phyloP scores from a whole-genome alignment of 805 yeast species.

The Hermanozyma aechmeae region DNA sequence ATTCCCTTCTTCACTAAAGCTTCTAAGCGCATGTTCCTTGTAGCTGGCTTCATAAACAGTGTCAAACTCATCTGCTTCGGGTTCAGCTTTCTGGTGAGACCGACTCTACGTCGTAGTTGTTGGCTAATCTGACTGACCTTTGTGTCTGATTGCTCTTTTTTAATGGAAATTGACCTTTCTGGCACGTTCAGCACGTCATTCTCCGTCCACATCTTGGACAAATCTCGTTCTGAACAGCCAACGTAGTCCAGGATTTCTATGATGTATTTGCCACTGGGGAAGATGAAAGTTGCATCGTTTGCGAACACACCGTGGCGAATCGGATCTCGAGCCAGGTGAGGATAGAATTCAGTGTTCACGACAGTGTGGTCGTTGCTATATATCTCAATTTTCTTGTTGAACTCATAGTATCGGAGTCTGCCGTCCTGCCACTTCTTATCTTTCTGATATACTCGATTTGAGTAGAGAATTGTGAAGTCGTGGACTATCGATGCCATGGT shows the following conservation, averaged over 20 bases:
- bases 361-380: conserved; percentile 25
- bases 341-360: conserved; percentile 25
- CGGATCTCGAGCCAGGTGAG: conserved; percentile 12
- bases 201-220: conserved; percentile 17
- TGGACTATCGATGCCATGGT: conserved; percentile 39
- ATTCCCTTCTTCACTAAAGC: no score
- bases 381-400: conserved; percentile 40
- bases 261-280: conserved; percentile 18
- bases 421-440: conserved; percentile 48
- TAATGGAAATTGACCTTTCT: no score
- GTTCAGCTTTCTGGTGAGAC: no score
- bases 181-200: no score
- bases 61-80: no score
- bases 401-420: conserved; percentile 31
- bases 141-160: no score
- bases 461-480: conserved; percentile 38
- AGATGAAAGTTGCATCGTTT: conserved; percentile 13
- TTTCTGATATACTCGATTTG: conserved; percentile 36
- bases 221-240: conserved; percentile 29
- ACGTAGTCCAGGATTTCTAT: conserved; percentile 20
- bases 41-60: no score
- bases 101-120: no score
- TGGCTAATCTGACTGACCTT: no score
- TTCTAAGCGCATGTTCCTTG: no score
- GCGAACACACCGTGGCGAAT: conserved; percentile 9